These are phyloP conservation scores for Begonia loranthoides DNA, from an alignment of 306 rosid genomes.

Conservation along the genomic window DNA sequence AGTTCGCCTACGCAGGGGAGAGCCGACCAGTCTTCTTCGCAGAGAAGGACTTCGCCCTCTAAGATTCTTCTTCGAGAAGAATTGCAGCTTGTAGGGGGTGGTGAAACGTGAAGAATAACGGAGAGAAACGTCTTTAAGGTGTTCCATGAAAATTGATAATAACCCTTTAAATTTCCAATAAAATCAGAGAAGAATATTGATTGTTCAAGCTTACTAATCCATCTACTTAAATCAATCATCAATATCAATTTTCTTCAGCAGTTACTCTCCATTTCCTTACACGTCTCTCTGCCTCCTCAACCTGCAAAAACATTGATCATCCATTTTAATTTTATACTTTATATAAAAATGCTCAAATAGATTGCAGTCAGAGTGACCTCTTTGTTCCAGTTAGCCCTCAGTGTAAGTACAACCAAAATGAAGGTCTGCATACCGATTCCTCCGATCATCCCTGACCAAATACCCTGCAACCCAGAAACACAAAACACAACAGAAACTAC, in stretches of 20 bases:
- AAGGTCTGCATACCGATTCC: constrained; percentile 54
- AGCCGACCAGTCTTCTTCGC: no score
- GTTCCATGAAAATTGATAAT: no score
- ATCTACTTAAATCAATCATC: no score
- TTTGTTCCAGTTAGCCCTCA: constrained; percentile 51
- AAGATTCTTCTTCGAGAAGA: no score
- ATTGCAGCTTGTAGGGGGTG: no score
- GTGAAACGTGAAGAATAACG: no score
- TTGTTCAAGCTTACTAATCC: no score
- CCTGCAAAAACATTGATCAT: neutral
- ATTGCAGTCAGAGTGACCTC: constrained; percentile 28
- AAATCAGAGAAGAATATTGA: constrained; percentile 54
- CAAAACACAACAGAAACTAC: neutral
- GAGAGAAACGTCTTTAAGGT: no score
- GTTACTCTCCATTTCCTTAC: neutral
- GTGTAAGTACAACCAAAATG: constrained; percentile 33
- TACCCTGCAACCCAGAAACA: constrained; percentile 48
- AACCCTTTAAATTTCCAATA: constrained; percentile 55
- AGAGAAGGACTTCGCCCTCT: no score
- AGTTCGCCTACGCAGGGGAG: no score
- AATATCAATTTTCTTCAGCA: neutral
- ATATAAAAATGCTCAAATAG: neutral
- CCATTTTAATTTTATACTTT: no score
- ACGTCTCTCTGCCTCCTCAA: neutral
- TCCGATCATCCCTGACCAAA: constrained; percentile 53